These are phyloP conservation scores for Colletotrichum sp. DNA, from an alignment of 2,329 filamentous ascomycete genomes.

Conservation along the genomic window DNA sequence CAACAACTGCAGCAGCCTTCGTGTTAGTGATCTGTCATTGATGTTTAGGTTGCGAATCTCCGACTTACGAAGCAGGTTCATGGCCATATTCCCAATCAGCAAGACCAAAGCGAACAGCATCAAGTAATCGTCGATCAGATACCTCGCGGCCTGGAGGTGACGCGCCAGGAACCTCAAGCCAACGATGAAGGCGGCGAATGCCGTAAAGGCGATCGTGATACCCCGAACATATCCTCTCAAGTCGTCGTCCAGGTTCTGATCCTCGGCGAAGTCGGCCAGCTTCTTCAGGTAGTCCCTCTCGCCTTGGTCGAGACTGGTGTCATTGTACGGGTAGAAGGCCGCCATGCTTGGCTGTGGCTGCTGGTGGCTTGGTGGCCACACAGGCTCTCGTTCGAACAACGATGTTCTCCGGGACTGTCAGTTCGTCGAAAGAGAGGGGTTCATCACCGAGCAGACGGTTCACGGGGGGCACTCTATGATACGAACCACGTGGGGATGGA, in stretches of 20 bases:
- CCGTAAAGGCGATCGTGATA: slow-evolving; percentile 14
- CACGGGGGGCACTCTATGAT: not conserved
- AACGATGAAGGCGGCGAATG: slow-evolving; percentile 4
- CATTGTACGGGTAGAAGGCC: slow-evolving; percentile 14
- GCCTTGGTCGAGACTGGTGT: not conserved
- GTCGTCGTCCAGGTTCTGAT: slow-evolving; percentile 10
- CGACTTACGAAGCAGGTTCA: slow-evolving; percentile 12
- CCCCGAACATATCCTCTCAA: slow-evolving; percentile 3
- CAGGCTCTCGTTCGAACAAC: not conserved
- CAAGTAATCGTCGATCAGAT: slow-evolving; percentile 14
- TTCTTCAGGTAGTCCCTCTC: slow-evolving; percentile 10
- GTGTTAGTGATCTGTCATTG: not conserved
- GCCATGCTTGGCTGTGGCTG: not conserved
- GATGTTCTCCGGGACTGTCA: not conserved
- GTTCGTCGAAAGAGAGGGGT: not conserved
- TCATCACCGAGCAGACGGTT: not conserved
- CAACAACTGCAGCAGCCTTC: not conserved
- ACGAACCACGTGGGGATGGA: not conserved
- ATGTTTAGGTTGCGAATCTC: fast-evolving
- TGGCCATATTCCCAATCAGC: slow-evolving; percentile 10
- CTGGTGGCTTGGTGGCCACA: not conserved
- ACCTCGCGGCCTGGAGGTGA: slow-evolving; percentile 10
- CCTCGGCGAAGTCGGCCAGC: slow-evolving; percentile 6
- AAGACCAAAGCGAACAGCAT: slow-evolving; percentile 3
- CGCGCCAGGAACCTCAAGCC: slow-evolving; percentile 10